These are phyloP conservation scores for Sporothrix humicola DNA, from an alignment of 2,329 filamentous ascomycete genomes.

Conservation along the genomic window DNA sequence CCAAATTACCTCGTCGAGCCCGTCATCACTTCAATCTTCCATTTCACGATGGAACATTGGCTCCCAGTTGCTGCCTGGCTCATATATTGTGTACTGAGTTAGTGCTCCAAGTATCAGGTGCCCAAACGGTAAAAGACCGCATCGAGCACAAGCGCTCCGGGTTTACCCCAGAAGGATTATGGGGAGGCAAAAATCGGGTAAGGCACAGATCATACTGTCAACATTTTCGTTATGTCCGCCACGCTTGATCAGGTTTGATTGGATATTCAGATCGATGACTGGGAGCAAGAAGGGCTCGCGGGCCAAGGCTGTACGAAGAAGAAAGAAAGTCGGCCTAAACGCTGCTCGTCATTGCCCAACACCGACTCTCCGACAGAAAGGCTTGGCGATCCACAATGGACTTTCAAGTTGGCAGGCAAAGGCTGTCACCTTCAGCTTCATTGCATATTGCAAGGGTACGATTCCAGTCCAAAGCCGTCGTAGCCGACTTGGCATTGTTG, in stretches of 20 bases:
- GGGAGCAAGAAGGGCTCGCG: neutral
- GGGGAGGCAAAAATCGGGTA: neutral
- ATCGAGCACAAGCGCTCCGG: neutral
- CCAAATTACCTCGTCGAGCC: neutral
- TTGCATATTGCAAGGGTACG: neutral
- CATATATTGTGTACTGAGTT: neutral
- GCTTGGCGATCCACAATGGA: conserved; percentile 17
- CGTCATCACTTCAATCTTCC: neutral
- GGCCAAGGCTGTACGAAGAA: conserved; percentile 7
- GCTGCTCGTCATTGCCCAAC: neutral
- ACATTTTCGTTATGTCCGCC: neutral
- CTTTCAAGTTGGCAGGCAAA: conserved; percentile 12
- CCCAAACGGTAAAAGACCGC: neutral
- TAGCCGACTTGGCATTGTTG: conserved; percentile 23
- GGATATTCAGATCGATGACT: neutral
- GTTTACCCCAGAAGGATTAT: neutral
- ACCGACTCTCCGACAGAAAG: neutral
- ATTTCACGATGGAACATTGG: too few relatives aligned
- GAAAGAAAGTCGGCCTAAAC: neutral
- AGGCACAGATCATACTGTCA: conserved; percentile 9
- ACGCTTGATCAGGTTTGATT: neutral
- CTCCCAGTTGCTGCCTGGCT: neutral
- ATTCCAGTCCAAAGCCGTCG: conserved; percentile 9
- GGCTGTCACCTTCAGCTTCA: neutral
- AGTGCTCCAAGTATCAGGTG: neutral